phyloP scores from a whole-genome alignment of 2,329 filamentous ascomycete genomes.

The Pseudogymnoascus sp. region DNA sequence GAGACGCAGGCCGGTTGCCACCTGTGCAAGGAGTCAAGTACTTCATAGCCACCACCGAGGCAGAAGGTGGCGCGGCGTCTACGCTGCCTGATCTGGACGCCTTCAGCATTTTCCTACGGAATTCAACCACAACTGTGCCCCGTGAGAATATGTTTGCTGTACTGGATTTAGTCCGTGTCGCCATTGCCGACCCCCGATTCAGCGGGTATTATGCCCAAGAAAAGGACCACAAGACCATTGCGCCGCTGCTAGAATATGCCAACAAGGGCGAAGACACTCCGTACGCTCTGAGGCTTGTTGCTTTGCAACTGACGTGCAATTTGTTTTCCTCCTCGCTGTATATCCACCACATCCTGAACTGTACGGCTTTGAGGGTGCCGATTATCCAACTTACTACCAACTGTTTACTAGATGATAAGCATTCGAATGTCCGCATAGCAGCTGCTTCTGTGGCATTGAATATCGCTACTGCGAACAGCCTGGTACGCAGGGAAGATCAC shows the following conservation, averaged over 20 bases:
- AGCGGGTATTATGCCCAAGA: constrained; percentile 81
- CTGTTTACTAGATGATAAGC: constrained; percentile 69
- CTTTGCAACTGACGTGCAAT: constrained; percentile 77
- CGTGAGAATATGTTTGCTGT: constrained; percentile 66
- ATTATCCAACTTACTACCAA: constrained; percentile 65
- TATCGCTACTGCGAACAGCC: constrained; percentile 62
- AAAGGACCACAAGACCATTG: constrained; percentile 52
- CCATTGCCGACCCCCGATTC: constrained; percentile 68
- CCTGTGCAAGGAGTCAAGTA: constrained; percentile 56
- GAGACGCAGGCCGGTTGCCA: constrained; percentile 47
- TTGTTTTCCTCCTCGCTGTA: constrained; percentile 72
- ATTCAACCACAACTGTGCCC: constrained; percentile 48
- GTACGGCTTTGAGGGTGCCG: constrained; percentile 44
- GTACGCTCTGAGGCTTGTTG: constrained; percentile 76
- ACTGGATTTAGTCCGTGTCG: constrained; percentile 75
- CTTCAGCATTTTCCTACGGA: constrained; percentile 55
- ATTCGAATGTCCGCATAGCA: constrained; percentile 69
- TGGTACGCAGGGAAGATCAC: constrained; percentile 49
- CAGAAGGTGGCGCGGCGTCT: constrained; percentile 53
- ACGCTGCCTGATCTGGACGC: constrained; percentile 62
- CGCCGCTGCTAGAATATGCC: constrained; percentile 53
- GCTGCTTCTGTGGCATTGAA: constrained; percentile 82
- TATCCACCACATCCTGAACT: constrained; percentile 51
- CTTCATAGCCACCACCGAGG: constrained; percentile 60
- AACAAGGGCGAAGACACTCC: constrained; percentile 53